Conservation (phyloP, 768 basidiomycete genomes). For the Lentinula sp. region DNA sequence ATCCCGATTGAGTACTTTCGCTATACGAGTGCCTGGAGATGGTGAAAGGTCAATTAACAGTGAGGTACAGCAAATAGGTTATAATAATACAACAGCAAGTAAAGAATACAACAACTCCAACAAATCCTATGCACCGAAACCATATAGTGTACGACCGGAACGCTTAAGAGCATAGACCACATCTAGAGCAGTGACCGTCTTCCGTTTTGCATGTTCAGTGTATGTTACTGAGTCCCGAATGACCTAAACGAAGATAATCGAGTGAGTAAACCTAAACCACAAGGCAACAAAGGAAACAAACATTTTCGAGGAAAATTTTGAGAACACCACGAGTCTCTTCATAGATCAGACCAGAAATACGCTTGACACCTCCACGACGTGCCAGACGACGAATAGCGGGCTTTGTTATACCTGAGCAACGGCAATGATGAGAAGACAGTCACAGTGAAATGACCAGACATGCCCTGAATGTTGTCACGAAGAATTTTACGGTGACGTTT, state of each 20-base stretch:
- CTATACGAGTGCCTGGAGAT: no score
- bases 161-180: slow-evolving; percentile 75
- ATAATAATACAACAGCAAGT: not conserved
- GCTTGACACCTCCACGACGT: slow-evolving; percentile 90
- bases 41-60: no score
- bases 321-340: slow-evolving; percentile 90
- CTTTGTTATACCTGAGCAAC: slow-evolving; percentile 61
- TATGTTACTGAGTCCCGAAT: slow-evolving; percentile 92
- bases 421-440: not conserved
- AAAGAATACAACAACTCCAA: not conserved
- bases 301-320: slow-evolving; percentile 84
- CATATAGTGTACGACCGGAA: slow-evolving; percentile 73
- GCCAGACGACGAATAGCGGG: slow-evolving; percentile 84
- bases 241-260: slow-evolving; percentile 28
- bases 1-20: no score
- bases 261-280: not conserved
- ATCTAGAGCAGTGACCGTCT: slow-evolving; percentile 82
- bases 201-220: slow-evolving; percentile 88
- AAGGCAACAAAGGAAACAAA: slow-evolving; percentile 19
- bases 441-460: slow-evolving; percentile 5
- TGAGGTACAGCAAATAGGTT: no score
- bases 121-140: slow-evolving; percentile 57
- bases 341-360: slow-evolving; percentile 82
- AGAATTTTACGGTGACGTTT: slow-evolving; percentile 84
- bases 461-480: slow-evolving; percentile 67